Percentiles rank a stretch among this genome's conserved stretches.
These are phyloP conservation scores for Cyberlindnera maclurae DNA, from an alignment of 805 yeast genomes.

Conservation along the genomic window DNA sequence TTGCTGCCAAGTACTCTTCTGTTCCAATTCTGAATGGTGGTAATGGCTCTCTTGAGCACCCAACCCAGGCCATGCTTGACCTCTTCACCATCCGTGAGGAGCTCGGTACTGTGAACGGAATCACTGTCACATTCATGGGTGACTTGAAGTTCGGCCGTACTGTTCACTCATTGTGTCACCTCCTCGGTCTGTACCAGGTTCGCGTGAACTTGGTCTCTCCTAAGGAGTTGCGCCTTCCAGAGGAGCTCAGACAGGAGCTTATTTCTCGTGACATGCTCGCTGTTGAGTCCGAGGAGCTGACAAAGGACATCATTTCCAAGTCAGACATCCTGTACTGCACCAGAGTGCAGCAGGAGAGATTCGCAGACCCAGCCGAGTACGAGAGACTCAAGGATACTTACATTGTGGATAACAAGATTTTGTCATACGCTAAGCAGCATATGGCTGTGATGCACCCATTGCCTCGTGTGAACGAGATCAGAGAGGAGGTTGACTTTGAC, in stretches of 20 bases:
- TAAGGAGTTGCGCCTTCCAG: slow-evolving; percentile 78
- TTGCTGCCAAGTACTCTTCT: slow-evolving; percentile 94
- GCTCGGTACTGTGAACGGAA: slow-evolving; percentile 96
- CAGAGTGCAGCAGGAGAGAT: slow-evolving; percentile 96
- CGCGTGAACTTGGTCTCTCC: slow-evolving; percentile 91
- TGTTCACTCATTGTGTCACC: slow-evolving; percentile 89
- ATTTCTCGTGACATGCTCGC: slow-evolving; percentile 60
- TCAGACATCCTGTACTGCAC: slow-evolving; percentile 97
- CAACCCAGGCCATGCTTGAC: slow-evolving; percentile 96
- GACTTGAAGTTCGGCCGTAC: slow-evolving; percentile 98
- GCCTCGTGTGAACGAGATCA: slow-evolving; percentile 94
- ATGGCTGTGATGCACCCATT: slow-evolving; percentile 99
- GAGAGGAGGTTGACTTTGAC: slow-evolving; percentile 97
- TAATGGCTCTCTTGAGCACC: slow-evolving; percentile 96
- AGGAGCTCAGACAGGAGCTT: slow-evolving; percentile 61
- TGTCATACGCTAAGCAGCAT: slow-evolving; percentile 91
- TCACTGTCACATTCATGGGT: slow-evolving; percentile 98
- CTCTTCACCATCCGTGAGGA: slow-evolving; percentile 98
- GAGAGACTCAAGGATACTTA: slow-evolving; percentile 85
- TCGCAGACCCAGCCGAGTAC: slow-evolving; percentile 66
- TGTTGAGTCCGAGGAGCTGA: slow-evolving; percentile 66
- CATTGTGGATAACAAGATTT: slow-evolving; percentile 85
- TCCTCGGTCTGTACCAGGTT: slow-evolving; percentile 88
- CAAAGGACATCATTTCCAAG: slow-evolving; percentile 77
- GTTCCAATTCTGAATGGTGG: slow-evolving; percentile 98